Conservation (phyloP, 352 stramenopile genomes). For the Phytopythium mirpurense region DNA sequence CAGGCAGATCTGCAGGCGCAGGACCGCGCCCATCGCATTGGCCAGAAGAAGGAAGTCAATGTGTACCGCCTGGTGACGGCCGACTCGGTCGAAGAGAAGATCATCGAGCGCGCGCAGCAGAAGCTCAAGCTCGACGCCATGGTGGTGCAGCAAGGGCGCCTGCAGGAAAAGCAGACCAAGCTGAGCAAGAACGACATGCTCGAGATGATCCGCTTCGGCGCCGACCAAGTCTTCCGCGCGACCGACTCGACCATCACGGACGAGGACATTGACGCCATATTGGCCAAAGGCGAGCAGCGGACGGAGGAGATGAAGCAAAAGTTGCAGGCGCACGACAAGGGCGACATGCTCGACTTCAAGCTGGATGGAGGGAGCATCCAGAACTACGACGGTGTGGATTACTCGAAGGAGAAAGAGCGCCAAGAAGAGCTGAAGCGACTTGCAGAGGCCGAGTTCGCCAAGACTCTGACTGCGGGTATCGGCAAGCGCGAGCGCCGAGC, state of each 20-base stretch:
- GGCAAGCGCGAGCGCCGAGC: constrained; percentile 81
- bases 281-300: constrained; percentile 86
- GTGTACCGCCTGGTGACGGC: constrained; percentile 95
- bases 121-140: constrained; percentile 93
- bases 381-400: constrained; percentile 96
- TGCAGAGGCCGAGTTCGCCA: constrained; percentile 75
- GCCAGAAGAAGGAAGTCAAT: constrained; percentile 98
- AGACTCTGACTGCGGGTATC: constrained; percentile 74
- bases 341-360: constrained; percentile 86
- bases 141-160: constrained; percentile 81
- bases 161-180: constrained; percentile 89
- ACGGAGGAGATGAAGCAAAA: constrained; percentile 89
- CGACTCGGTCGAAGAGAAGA: constrained; percentile 98
- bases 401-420: constrained; percentile 90
- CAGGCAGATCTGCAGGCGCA: constrained; percentile 94
- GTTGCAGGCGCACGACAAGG: constrained; percentile 81
- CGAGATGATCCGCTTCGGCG: constrained; percentile 96
- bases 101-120: constrained; percentile 96
- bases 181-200: constrained; percentile 96
- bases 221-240: constrained; percentile 96
- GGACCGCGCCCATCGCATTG: constrained; percentile 97
- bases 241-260: constrained; percentile 97
- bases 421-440: constrained; percentile 83
- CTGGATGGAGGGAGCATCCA: constrained; percentile 92
- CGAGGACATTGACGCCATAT: constrained; percentile 97